These are phyloP conservation scores for Trichoderma aggressivum DNA, from an alignment of 2,329 filamentous ascomycete species.

Conservation along the genomic window DNA sequence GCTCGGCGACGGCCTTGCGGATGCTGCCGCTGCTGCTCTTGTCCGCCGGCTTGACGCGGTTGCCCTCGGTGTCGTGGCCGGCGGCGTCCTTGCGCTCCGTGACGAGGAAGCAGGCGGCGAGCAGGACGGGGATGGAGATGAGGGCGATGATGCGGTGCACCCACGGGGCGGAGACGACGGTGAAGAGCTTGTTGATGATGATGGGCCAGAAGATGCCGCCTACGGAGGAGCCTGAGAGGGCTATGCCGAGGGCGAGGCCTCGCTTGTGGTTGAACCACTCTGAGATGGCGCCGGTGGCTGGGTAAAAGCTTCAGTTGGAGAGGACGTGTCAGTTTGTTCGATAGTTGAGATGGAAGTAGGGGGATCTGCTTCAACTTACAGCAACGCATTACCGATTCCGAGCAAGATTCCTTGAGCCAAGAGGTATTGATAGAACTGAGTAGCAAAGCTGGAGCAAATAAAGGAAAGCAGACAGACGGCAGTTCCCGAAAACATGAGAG, in stretches of 20 bases:
- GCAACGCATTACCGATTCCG: conserved; percentile 39
- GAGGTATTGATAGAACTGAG: conserved; percentile 37
- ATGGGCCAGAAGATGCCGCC: conserved; percentile 33
- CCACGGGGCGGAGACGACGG: conserved; percentile 13
- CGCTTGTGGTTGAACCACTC: conserved; percentile 33
- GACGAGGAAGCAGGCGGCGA: conserved; percentile 29
- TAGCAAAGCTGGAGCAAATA: conserved; percentile 33
- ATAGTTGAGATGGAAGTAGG: neutral
- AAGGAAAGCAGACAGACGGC: conserved; percentile 37
- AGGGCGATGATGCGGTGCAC: conserved; percentile 24
- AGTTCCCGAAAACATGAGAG: conserved; percentile 35
- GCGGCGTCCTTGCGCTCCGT: conserved; percentile 25
- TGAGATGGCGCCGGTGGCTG: conserved; percentile 30
- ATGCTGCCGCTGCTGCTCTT: conserved; percentile 9
- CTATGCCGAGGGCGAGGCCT: conserved; percentile 31
- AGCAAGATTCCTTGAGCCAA: conserved; percentile 40
- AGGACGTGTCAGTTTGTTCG: neutral
- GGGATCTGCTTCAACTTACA: conserved; percentile 26
- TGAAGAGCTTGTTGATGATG: conserved; percentile 23
- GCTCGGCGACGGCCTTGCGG: conserved; percentile 29
- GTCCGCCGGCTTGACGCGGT: conserved; percentile 15
- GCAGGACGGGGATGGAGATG: conserved; percentile 27
- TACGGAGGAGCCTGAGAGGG: conserved; percentile 31
- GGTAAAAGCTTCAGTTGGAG: conserved; percentile 27
- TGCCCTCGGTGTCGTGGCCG: conserved; percentile 20